Percentiles rank a stretch among this genome's conserved stretches.
Conservation (phyloP, 2,329 filamentous ascomycete species). For the Mycosphaerella sp. region DNA sequence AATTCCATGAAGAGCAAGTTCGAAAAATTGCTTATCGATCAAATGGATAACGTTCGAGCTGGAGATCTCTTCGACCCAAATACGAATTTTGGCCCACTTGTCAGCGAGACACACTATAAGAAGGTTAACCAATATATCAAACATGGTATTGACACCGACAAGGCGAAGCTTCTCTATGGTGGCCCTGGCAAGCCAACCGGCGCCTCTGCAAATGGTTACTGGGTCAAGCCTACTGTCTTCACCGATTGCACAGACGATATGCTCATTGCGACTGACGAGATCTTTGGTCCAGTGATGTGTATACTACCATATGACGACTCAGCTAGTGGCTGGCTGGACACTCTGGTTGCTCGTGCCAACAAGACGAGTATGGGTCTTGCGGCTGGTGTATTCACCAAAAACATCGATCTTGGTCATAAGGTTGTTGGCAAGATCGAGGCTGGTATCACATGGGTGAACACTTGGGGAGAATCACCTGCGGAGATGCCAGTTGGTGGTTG, state of each 20-base stretch:
- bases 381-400: slow-evolving; percentile 73
- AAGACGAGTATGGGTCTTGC: slow-evolving; percentile 71
- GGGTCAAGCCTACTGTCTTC: slow-evolving; percentile 79
- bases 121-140: slow-evolving; percentile 74
- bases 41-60: slow-evolving; percentile 63
- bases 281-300: slow-evolving; percentile 82
- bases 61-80: slow-evolving; percentile 64
- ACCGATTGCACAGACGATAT: slow-evolving; percentile 78
- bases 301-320: slow-evolving; percentile 62
- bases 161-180: slow-evolving; percentile 61
- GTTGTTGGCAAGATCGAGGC: slow-evolving; percentile 67
- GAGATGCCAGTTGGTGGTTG: slow-evolving; percentile 91
- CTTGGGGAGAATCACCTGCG: slow-evolving; percentile 85
- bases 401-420: slow-evolving; percentile 67
- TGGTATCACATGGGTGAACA: slow-evolving; percentile 88
- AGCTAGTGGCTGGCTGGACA: slow-evolving; percentile 49
- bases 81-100: slow-evolving; percentile 81
- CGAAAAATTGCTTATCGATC: slow-evolving; percentile 62
- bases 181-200: slow-evolving; percentile 47
- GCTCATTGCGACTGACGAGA: slow-evolving; percentile 74
- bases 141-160: slow-evolving; percentile 67
- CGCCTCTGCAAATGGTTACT: slow-evolving; percentile 60
- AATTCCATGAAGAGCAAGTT: slow-evolving; percentile 59
- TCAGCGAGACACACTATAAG: slow-evolving; percentile 65
- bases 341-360: slow-evolving; percentile 68